phyloP scores from a whole-genome alignment of 495 filamentous ascomycete species.

The Aspergillus olivimuriae region DNA sequence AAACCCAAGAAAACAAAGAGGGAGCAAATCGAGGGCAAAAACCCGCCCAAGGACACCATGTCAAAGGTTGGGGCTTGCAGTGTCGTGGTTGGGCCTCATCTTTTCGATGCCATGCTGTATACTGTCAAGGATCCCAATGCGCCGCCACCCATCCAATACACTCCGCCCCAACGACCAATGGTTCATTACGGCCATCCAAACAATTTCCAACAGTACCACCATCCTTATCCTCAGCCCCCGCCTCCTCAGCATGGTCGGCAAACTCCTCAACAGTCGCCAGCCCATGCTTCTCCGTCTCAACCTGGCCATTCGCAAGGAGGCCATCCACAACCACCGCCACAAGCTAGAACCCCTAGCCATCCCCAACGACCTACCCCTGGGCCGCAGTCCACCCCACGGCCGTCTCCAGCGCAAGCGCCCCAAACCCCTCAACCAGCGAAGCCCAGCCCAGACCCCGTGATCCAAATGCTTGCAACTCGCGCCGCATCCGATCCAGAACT shows the following conservation, averaged over 20 bases:
- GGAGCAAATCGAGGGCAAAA: slow-evolving; percentile 60
- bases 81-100: slow-evolving; percentile 84
- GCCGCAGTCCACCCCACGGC: slow-evolving; percentile 27
- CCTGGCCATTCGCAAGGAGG: slow-evolving; percentile 11
- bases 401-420: slow-evolving; percentile 26
- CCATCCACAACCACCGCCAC: slow-evolving; percentile 22
- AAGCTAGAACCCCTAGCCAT: slow-evolving; percentile 23
- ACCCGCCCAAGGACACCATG: slow-evolving; percentile 85
- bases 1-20: slow-evolving; percentile 82
- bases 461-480: slow-evolving; percentile 82
- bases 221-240: slow-evolving; percentile 42
- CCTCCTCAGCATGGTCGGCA: slow-evolving; percentile 28
- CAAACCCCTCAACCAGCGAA: slow-evolving; percentile 37
- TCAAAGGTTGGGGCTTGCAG: slow-evolving; percentile 70
- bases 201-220: slow-evolving; percentile 42
- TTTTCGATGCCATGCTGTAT: slow-evolving; percentile 81
- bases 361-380: slow-evolving; percentile 23
- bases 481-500: slow-evolving; percentile 81
- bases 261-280: slow-evolving; percentile 10
- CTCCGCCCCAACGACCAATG: slow-evolving; percentile 50
- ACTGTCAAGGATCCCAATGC: slow-evolving; percentile 67
- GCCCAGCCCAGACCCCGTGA: slow-evolving; percentile 80
- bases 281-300: slow-evolving; percentile 14
- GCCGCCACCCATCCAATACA: slow-evolving; percentile 41
- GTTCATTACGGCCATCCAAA: slow-evolving; percentile 66